These are phyloP conservation scores for Kuraishia capsulata DNA, from an alignment of 805 yeast species.

Conservation along the genomic window DNA sequence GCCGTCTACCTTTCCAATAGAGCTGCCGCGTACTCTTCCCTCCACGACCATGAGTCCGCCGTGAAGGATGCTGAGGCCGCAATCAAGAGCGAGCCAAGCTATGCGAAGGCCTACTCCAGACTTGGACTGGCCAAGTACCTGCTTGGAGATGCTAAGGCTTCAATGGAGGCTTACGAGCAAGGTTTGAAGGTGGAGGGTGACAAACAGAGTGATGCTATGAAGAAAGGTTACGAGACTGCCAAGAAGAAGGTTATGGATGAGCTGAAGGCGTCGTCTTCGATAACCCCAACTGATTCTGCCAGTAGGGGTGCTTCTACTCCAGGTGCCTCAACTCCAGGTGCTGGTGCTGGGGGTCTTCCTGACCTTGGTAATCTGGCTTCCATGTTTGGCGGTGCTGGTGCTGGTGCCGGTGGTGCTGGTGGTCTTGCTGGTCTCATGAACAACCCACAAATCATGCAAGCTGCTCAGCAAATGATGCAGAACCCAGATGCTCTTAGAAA, in stretches of 20 bases:
- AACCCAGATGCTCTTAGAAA: conserved; percentile 70
- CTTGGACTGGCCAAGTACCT: conserved; percentile 92
- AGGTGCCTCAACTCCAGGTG: conserved; percentile 18
- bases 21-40: conserved; percentile 91
- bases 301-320: conserved; percentile 15
- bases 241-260: conserved; percentile 80
- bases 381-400: conserved; percentile 56
- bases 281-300: conserved; percentile 10
- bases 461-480: conserved; percentile 82
- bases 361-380: conserved; percentile 52
- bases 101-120: conserved; percentile 91
- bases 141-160: conserved; percentile 83
- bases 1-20: conserved; percentile 87
- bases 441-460: conserved; percentile 88
- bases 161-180: conserved; percentile 82
- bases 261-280: conserved; percentile 27
- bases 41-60: conserved; percentile 67
- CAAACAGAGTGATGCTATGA: conserved; percentile 79
- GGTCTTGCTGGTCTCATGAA: conserved; percentile 61
- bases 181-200: conserved; percentile 88
- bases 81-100: conserved; percentile 64
- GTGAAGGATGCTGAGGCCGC: conserved; percentile 79
- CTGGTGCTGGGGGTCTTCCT: conserved; percentile 54
- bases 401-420: conserved; percentile 69
- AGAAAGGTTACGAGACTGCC: conserved; percentile 89